phyloP scores from a whole-genome alignment of 331 rosid genomes.

The Acacia concinna region DNA sequence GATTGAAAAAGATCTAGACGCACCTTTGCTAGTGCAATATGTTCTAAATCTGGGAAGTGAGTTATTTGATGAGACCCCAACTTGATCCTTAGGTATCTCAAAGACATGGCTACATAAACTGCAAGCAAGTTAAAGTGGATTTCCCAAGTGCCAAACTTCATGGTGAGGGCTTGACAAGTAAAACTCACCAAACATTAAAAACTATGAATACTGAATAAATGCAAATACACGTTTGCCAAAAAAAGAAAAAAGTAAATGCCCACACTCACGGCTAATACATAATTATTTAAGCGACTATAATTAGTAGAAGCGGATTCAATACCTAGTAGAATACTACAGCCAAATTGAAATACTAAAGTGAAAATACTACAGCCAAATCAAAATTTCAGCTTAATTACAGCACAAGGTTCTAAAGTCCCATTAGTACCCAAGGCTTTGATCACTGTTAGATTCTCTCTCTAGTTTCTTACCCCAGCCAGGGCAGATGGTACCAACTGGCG shows the following conservation, averaged over 20 bases:
- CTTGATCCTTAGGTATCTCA: conserved; percentile 45
- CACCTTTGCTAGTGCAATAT: conserved; percentile 53
- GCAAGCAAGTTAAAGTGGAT: conserved; percentile 36
- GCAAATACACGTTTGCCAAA: background rate
- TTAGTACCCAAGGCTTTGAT: background rate
- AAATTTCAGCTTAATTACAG: background rate
- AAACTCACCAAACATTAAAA: background rate
- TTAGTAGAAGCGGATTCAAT: background rate
- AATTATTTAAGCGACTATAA: background rate
- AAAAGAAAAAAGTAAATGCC: background rate
- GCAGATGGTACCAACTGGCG: background rate
- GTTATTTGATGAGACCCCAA: conserved; percentile 47
- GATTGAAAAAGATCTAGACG: conserved; percentile 29
- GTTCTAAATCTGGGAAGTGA: conserved; percentile 53
- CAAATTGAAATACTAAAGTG: background rate
- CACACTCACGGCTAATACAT: background rate
- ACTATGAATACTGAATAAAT: background rate
- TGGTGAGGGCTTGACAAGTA: background rate
- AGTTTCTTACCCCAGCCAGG: background rate
- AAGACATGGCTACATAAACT: conserved; percentile 44
- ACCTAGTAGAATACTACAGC: background rate
- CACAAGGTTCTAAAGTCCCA: background rate
- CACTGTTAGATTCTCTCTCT: background rate
- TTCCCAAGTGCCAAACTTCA: conserved; percentile 19
- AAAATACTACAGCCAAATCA: background rate